Conservation (phyloP, 2,329 filamentous ascomycete genomes). For the Colletotrichum noveboracense region DNA sequence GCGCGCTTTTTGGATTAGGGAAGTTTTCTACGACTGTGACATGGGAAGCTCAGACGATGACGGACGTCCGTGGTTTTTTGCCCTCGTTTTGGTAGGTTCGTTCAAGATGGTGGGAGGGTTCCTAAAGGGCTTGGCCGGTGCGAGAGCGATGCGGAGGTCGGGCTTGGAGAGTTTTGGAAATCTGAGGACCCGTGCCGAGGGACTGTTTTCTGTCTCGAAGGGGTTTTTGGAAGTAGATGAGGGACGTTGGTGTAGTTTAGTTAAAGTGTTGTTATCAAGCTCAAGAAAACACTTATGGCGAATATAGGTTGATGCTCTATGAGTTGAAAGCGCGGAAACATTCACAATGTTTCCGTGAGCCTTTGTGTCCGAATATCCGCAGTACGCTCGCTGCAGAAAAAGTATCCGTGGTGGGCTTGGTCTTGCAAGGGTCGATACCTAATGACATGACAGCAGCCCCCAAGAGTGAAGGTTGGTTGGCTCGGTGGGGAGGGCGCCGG, state of each 20-base stretch:
- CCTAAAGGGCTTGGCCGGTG: background rate
- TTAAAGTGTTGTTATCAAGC: background rate
- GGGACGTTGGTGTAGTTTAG: too few species aligned
- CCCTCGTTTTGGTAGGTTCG: background rate
- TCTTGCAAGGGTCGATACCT: background rate
- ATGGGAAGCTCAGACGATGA: background rate
- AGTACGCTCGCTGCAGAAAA: background rate
- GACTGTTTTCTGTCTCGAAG: background rate
- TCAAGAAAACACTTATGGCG: fast-evolving
- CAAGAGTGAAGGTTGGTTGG: background rate
- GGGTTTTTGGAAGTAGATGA: background rate
- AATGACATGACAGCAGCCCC: background rate
- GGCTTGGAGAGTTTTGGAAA: background rate
- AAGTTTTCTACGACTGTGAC: background rate
- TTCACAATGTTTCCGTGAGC: background rate
- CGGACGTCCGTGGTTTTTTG: constrained; percentile 5
- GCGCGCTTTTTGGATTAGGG: background rate
- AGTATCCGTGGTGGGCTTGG: background rate
- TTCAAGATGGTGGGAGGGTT: background rate
- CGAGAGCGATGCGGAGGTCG: background rate
- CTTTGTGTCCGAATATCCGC: background rate
- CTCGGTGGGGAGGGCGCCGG: background rate
- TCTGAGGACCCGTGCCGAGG: background rate
- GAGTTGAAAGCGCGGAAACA: background rate
- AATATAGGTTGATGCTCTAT: background rate